Base-by-base conservation (phyloP, 805 yeast genomes). In the Candida nitratophila region DNA sequence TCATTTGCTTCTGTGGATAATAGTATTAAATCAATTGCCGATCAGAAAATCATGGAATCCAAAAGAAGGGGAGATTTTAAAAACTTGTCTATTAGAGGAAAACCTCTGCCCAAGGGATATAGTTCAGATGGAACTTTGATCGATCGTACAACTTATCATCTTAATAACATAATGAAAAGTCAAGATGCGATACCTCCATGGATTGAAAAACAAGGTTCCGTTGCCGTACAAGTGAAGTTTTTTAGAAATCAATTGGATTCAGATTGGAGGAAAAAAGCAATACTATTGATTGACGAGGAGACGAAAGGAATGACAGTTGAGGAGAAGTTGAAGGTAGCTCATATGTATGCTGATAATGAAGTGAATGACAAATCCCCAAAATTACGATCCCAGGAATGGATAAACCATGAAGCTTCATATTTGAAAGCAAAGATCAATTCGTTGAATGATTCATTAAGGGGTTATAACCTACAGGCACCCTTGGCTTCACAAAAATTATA, bases 151-250 rank as follows among this genome's bases (percentile, higher is more conserved):
- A 95, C 83, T 52, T 86, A 81, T 59, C 86, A 87, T 57, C 62
- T 89, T 65, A 89, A 89, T 62, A 79, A 85, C 48, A 82, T 89
- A 38, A 63, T 89, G 45, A 76, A 73, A 48, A 74, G 77, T 37
- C 96, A 89, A 60, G 89, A 86, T 40, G 80, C 86, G 1, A 66
- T 80, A 11, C 96, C 96, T 0, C 95, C 95, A 0, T 89, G 96
- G 96, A 82, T 89, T 32, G 95, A 87, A 53, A 81, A 77, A 44
- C 93, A 86, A 59, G 69, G 76, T 17, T 70, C 76, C 2, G 76
- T 83, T 4, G 71, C 74, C 37, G 47, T 53, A 2, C 76, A 74
- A 32, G 69, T 84, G 9, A 56, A 53, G 2, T 54, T 54, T 0
- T 78, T 86, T 43, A 61, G 89, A 42, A 48, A 51, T 0, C 68